Evolutionary conservation across 2,329 filamentous ascomycete species (phyloP).

Genomic region (Alternaria dauci): DNA sequence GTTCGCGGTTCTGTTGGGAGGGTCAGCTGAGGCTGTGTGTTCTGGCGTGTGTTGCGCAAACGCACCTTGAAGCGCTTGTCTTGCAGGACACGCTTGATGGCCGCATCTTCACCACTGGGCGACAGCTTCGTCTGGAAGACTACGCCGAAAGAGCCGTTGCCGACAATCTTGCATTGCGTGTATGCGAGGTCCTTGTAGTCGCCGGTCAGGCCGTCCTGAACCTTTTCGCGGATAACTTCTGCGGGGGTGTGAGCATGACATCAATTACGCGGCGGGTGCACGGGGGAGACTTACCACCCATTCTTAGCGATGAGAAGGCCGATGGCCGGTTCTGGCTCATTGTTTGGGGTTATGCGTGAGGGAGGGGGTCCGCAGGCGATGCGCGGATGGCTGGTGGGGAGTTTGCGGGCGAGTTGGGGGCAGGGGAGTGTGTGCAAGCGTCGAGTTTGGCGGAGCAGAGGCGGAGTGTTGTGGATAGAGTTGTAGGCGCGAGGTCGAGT

Average conservation of each 20-base stretch:
- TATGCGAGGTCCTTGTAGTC: slow-evolving; percentile 98
- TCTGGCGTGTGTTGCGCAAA: slow-evolving; percentile 22
- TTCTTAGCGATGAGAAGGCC: slow-evolving; percentile 87
- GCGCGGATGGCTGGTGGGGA: slow-evolving; percentile 53
- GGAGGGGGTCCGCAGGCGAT: slow-evolving; percentile 38
- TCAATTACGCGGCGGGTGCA: slow-evolving; percentile 7
- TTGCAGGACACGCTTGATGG: slow-evolving; percentile 98
- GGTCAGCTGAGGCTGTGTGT: slow-evolving; percentile 36
- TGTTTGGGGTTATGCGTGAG: slow-evolving; percentile 44
- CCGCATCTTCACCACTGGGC: slow-evolving; percentile 96
- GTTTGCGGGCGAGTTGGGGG: slow-evolving; percentile 55
- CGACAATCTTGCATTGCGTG: slow-evolving; percentile 99
- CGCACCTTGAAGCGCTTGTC: slow-evolving; percentile 99
- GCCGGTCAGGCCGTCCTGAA: slow-evolving; percentile 96
- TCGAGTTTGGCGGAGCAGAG: slow-evolving; percentile 52
- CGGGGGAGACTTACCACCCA: slow-evolving; percentile 82
- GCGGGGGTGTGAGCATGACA: slow-evolving; percentile 46
- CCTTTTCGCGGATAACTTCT: slow-evolving; percentile 99
- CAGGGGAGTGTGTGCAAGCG: slow-evolving; percentile 55
- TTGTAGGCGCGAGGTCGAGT: slow-evolving; percentile 29
- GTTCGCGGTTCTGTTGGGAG: slow-evolving; percentile 82
- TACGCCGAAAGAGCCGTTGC: slow-evolving; percentile 97
- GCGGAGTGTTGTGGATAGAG: slow-evolving; percentile 61
- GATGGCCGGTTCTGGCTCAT: slow-evolving; percentile 95
- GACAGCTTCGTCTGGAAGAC: slow-evolving; percentile 99